Evolutionary conservation across 495 filamentous ascomycete genomes (phyloP), one percentile per base, ranked within the genome.

Genomic region (Podospora australis): DNA sequence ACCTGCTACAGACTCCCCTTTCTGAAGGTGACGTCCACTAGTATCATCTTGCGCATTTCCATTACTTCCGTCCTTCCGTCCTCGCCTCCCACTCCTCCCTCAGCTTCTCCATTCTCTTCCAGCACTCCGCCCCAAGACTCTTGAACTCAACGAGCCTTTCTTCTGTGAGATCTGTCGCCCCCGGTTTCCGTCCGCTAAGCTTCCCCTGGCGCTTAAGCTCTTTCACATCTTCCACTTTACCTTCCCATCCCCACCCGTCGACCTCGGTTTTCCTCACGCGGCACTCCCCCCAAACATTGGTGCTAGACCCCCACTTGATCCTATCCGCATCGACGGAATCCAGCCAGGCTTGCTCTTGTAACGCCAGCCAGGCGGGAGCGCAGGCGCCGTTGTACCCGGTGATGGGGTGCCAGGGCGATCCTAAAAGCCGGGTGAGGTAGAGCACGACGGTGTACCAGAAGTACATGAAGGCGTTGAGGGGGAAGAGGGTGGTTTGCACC

Each of bases 71-170:
- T n/a, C n/a, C n/a, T n/a, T n/a, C n/a, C n/a, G n/a, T 57, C 36
- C 69, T 77, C 17, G 41, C 63, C 63, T 94, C 89, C 92, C 92
- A 98, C 57, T 79, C 70, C 44, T 65, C 59, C 59, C 92, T 75
- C 73, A 96, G 62, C 65, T 70, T 75, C 72, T 98, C 92, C 80
- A 98, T 90, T 69, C 84, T 69, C 62, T 57, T 73, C 92, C 92
- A 98, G 55, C 78, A 83, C 56, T 71, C 65, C 40, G 78, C 77
- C 2, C 88, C 91, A 32, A 85, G 56, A 48, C 76, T 75, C 68
- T 94, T 87, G 65, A 96, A 96, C 52, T 77, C 67, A 44, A 75
- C 78, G 49, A 73, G 80, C 32, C 70, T 70, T 64, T 91, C 87
- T 45, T 63, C 56, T 2, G 81, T 89, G 35, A 83, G 49, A 54